Base-by-base conservation (phyloP, 345 rosid species). In the Eutrema yunnanense region DNA sequence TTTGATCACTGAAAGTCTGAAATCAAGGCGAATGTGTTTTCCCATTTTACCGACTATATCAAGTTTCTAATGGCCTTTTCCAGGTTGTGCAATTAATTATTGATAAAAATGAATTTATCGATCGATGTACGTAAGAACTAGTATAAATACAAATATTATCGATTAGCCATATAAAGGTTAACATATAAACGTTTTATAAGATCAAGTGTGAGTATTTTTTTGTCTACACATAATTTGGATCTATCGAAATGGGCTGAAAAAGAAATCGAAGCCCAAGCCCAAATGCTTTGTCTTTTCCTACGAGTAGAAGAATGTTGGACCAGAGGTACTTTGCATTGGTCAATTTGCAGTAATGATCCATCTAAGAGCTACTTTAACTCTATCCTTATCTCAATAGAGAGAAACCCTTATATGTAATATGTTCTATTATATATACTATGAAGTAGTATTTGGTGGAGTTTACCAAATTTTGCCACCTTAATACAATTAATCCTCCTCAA, bases 1-100 rank as follows among this genome's bases (percentile, higher is more conserved):
- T 40, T 16, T 50, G 57, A 43, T 71, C 72, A 71, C 22, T 22
- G 22, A 22, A 22, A 22, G 22, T 22, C 76, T 65, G 72, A 19
- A 77, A 77, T 50, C 62, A 72, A 72, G 73, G 66, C 36, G 46
- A 19, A 37, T 54, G 10, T 65, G 65, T 40, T 67, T 57, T 42
- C 71, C 62, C 9, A 69, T 69, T 30, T 50, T 22, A 8, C 66
- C 19, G 32, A 64, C 56, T 10, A 16, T 16, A 6, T 36, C 8
- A 36, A 36, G 38, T 36, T 6, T 3, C 2, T 1, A 12, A 14
- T 14, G n/a, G 27, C 56, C 11, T 46, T 47, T 11, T 19, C 47
- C 13, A 36, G 13, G 30, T 27, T 13, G 4, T 30, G 43, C 52
- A 64, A 19, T 64, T 48, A 46, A 34, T 30, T 44, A 29, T 49